Evolutionary conservation across 2,329 filamentous ascomycete species (phyloP).

Genomic region (Botrytis cinerea): DNA sequence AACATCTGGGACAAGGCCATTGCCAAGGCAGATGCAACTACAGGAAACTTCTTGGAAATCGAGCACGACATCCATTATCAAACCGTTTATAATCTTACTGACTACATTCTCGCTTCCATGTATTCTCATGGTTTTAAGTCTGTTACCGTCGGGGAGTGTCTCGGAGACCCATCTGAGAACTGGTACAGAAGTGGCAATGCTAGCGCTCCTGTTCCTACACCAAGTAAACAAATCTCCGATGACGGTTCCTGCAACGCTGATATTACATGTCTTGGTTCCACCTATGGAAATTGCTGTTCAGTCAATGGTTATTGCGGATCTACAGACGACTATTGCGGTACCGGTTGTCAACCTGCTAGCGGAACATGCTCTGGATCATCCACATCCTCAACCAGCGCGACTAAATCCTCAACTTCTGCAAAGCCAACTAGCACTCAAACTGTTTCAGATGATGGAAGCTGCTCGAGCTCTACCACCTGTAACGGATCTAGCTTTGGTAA

Average conservation of each 20-base stretch:
- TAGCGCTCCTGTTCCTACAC: constrained; percentile 13
- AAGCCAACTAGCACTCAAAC: background rate
- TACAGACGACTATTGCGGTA: constrained; percentile 28
- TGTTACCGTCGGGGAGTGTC: constrained; percentile 51
- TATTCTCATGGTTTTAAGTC: constrained; percentile 43
- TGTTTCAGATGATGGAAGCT: constrained; percentile 30
- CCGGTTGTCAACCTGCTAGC: constrained; percentile 26
- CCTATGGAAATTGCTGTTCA: constrained; percentile 30
- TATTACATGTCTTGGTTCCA: constrained; percentile 28
- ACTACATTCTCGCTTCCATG: constrained; percentile 43
- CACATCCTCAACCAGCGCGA: background rate
- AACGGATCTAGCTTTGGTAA: constrained; percentile 29
- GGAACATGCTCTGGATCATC: constrained; percentile 21
- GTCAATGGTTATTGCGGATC: constrained; percentile 28
- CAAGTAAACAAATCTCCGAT: constrained; percentile 20
- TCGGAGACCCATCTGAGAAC: constrained; percentile 46
- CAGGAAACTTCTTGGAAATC: constrained; percentile 50
- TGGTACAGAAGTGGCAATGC: constrained; percentile 46
- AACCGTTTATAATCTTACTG: constrained; percentile 43
- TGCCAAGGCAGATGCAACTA: constrained; percentile 27
- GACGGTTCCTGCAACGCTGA: constrained; percentile 29
- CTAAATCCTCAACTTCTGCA: constrained; percentile 19
- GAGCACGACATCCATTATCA: constrained; percentile 48
- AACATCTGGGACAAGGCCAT: constrained; percentile 43
- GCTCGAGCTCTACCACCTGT: constrained; percentile 31